Evolutionary conservation across 2,329 filamentous ascomycete genomes (phyloP).

Genomic region (Pestalotiopsis sp.): DNA sequence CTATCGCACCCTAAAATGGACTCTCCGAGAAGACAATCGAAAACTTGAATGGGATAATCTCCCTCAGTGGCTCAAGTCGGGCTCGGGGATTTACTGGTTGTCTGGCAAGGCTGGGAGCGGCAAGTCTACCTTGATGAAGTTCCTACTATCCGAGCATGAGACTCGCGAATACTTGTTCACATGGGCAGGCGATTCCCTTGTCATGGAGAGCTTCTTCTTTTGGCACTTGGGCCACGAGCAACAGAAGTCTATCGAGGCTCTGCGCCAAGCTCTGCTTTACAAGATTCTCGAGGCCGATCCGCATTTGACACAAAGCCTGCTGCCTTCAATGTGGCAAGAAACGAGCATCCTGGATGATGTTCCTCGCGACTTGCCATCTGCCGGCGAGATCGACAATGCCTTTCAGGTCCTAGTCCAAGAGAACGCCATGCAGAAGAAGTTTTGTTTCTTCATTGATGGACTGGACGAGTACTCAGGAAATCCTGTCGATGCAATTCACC

Average conservation of each 20-base stretch:
- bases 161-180: not conserved
- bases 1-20: not conserved
- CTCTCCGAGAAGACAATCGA: not conserved
- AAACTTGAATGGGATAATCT: not conserved
- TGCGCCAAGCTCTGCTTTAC: not conserved
- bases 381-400: not conserved
- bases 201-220: not conserved
- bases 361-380: too few species aligned
- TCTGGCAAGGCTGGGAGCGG: not conserved
- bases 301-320: not conserved
- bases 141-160: not conserved
- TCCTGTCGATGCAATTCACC: not conserved
- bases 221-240: not conserved
- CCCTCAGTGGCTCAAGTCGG: slow-evolving; percentile 4
- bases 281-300: too few species aligned
- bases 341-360: not conserved
- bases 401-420: not conserved
- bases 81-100: not conserved
- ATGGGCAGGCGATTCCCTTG: not conserved
- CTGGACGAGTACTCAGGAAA: not conserved
- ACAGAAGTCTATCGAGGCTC: not conserved
- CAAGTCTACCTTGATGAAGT: not conserved
- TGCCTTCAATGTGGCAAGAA: not conserved
- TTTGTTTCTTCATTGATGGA: not conserved
- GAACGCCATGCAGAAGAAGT: not conserved